Conservation (phyloP, 176 grass and related monocot genomes). For the Urochloa ruziziensis region DNA sequence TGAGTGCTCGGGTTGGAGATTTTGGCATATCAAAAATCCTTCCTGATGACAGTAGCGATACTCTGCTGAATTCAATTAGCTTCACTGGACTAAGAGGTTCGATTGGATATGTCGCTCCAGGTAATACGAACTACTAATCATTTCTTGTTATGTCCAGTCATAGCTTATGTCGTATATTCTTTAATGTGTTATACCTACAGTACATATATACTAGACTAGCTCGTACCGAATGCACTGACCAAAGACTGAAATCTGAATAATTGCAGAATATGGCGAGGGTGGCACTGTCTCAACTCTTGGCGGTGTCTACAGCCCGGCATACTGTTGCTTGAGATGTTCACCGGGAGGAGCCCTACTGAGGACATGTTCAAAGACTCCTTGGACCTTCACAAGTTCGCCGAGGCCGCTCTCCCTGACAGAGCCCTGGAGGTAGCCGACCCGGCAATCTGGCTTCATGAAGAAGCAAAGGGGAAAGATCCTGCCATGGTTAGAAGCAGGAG, state of each 20-base stretch:
- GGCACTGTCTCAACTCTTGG: not conserved
- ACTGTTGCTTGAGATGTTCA: slow-evolving; percentile 38
- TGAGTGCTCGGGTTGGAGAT: slow-evolving; percentile 46
- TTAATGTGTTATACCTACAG: too few relatives aligned
- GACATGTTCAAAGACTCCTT: slow-evolving; percentile 11
- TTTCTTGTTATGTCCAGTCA: too few relatives aligned
- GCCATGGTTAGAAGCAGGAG: not conserved
- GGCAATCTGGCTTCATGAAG: not conserved
- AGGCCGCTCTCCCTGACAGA: not conserved
- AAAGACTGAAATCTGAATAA: not conserved
- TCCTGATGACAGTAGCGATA: not conserved
- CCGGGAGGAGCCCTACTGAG: slow-evolving; percentile 6
- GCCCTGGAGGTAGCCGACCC: not conserved
- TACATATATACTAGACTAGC: too few relatives aligned
- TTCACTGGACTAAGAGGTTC: slow-evolving; percentile 29
- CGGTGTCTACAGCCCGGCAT: slow-evolving; percentile 13
- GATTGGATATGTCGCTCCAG: slow-evolving; percentile 52
- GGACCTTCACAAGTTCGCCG: not conserved
- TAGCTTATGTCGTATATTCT: too few relatives aligned
- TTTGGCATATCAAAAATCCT: slow-evolving; percentile 47
- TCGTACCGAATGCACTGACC: too few relatives aligned
- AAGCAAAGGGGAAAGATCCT: not conserved
- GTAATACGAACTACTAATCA: not conserved
- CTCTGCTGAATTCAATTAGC: not conserved
- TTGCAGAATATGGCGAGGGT: slow-evolving; percentile 22